phyloP scores from a whole-genome alignment of 1,284 basidiomycete species.

The Irpex lacteus region DNA sequence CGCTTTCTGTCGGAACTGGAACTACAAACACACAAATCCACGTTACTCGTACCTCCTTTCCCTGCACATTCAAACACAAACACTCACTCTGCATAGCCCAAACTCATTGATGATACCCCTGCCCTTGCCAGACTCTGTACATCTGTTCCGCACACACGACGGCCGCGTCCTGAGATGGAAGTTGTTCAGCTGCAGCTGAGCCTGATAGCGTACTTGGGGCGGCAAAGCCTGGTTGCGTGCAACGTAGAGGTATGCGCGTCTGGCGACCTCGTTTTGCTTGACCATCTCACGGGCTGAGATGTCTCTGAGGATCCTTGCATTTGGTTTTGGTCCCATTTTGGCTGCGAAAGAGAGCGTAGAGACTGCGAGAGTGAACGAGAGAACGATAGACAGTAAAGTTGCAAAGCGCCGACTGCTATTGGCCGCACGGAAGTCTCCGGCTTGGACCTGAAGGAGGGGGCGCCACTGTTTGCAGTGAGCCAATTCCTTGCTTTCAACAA shows the following conservation, averaged over 20 bases:
- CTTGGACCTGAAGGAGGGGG: background rate
- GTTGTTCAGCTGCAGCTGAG: conserved; percentile 89
- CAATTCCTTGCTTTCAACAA: background rate
- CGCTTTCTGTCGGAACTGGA: conserved; percentile 87
- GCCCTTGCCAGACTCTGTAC: conserved; percentile 80
- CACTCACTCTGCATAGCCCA: conserved; percentile 79
- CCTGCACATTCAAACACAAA: background rate
- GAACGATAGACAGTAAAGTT: background rate
- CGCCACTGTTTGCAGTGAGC: background rate
- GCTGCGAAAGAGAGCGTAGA: background rate
- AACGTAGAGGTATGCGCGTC: conserved; percentile 87
- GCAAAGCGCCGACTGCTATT: background rate
- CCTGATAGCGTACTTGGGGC: conserved; percentile 87
- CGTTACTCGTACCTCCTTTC: background rate
- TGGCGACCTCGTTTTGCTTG: conserved; percentile 72
- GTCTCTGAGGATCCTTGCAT: conserved; percentile 70
- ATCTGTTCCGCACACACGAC: conserved; percentile 85
- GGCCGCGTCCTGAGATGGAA: conserved; percentile 83
- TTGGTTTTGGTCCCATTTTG: conserved; percentile 24
- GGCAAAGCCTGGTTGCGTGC: conserved; percentile 86
- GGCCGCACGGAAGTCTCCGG: background rate
- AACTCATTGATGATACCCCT: conserved; percentile 89
- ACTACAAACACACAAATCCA: conserved; percentile 63
- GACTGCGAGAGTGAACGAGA: too few relatives aligned
- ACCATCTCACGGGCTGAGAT: conserved; percentile 74